A percentile compares a stretch with the other conserved stretches of the same genome.
phyloP scores from a whole-genome alignment of 2,329 filamentous ascomycete genomes.

The Fusarium armeniacum region DNA sequence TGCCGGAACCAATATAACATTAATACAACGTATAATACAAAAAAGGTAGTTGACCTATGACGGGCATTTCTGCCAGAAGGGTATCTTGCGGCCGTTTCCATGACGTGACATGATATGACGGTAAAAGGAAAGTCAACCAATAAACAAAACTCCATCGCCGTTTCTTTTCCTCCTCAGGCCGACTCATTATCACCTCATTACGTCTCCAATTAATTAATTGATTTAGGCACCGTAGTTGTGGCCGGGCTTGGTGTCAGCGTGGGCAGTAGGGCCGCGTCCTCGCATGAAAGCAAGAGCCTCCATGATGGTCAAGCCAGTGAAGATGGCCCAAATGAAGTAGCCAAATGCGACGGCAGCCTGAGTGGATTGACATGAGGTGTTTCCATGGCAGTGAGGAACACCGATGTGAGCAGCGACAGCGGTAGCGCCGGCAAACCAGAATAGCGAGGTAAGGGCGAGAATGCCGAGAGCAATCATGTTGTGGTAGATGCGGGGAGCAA shows the following conservation, averaged over 20 bases:
- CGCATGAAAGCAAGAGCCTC: constrained; percentile 62
- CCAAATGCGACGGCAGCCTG: constrained; percentile 76
- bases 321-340: constrained; percentile 72
- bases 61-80: constrained; percentile 37
- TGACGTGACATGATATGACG: constrained; percentile 32
- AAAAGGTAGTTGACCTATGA: constrained; percentile 13
- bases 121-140: constrained; percentile 9
- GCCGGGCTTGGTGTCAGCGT: constrained; percentile 50
- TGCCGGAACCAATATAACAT: neutral
- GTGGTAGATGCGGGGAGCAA: constrained; percentile 72
- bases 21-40: constrained; percentile 16
- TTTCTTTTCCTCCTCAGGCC: neutral
- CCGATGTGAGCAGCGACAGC: constrained; percentile 77
- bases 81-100: constrained; percentile 46
- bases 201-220: neutral
- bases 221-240: constrained; percentile 37
- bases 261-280: constrained; percentile 55
- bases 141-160: constrained; percentile 7
- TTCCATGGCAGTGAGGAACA: constrained; percentile 66
- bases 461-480: constrained; percentile 74
- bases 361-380: constrained; percentile 68
- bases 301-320: constrained; percentile 62
- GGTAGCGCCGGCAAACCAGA: constrained; percentile 91
- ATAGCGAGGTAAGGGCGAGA: constrained; percentile 81
- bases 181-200: constrained; percentile 7